Evolutionary conservation across 2,329 filamentous ascomycete genomes (phyloP).

Genomic region (Ophiocordyceps camponoti-saundersi): DNA sequence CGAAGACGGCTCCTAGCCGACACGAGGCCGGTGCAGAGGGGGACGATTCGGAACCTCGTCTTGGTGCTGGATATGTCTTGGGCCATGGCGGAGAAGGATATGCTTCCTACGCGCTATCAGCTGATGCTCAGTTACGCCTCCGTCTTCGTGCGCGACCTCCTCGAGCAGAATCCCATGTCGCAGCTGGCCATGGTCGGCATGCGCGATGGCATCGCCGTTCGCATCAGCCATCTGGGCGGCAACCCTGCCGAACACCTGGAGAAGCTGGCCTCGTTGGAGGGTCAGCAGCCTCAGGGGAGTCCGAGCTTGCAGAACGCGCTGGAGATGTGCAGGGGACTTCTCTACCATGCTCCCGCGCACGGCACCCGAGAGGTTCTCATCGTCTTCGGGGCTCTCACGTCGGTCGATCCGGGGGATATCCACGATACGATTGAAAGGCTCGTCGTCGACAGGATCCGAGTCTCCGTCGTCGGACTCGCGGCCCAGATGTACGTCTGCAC

Average conservation of each 20-base stretch:
- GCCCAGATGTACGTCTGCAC: slow-evolving; percentile 86
- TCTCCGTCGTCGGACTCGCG: slow-evolving; percentile 77
- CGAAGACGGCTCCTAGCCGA: slow-evolving; percentile 69
- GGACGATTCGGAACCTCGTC: slow-evolving; percentile 92
- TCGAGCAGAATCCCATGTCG: slow-evolving; percentile 96
- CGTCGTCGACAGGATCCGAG: slow-evolving; percentile 67
- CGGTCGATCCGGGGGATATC: slow-evolving; percentile 87
- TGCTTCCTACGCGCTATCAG: slow-evolving; percentile 74
- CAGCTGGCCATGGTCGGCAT: slow-evolving; percentile 87
- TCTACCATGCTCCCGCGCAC: slow-evolving; percentile 88
- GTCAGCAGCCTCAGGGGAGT: slow-evolving; percentile 53
- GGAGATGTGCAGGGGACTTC: slow-evolving; percentile 79
- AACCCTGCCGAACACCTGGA: slow-evolving; percentile 81
- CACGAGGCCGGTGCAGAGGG: slow-evolving; percentile 86
- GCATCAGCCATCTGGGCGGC: slow-evolving; percentile 77
- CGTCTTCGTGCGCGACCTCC: slow-evolving; percentile 85
- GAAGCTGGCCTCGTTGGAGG: slow-evolving; percentile 50
- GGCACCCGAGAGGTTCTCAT: slow-evolving; percentile 87
- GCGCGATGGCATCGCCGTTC: slow-evolving; percentile 75
- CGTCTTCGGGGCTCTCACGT: slow-evolving; percentile 78
- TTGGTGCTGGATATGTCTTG: slow-evolving; percentile 83
- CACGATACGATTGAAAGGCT: slow-evolving; percentile 73
- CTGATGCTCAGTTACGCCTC: slow-evolving; percentile 68
- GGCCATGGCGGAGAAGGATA: slow-evolving; percentile 89
- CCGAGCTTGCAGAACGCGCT: slow-evolving; percentile 85